Conservation (phyloP, 495 filamentous ascomycete species). For the Friedmanniomyces simplex region DNA sequence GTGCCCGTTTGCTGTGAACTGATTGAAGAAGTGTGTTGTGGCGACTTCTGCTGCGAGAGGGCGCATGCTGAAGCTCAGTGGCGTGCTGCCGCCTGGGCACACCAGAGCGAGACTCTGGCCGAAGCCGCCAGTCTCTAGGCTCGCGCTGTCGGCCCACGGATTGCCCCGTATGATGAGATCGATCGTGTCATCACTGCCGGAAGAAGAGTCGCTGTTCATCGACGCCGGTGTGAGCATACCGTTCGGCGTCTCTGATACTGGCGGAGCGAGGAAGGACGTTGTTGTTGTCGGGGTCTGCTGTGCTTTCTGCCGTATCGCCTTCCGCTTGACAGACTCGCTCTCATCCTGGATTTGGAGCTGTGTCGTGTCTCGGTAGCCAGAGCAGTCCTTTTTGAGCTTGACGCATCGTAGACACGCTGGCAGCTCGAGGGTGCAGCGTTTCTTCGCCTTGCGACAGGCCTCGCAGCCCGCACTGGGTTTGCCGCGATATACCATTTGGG, state of each 20-base stretch:
- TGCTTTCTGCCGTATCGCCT: conserved; percentile 9
- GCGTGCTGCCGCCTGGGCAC: neutral
- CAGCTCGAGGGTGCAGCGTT: conserved; percentile 16
- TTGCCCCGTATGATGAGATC: neutral
- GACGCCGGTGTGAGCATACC: conserved; percentile 3
- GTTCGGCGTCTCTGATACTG: neutral
- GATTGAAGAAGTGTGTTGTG: conserved; percentile 17
- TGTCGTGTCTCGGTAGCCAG: conserved; percentile 21
- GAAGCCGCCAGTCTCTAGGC: neutral
- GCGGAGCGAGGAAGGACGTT: neutral
- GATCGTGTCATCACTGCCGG: neutral
- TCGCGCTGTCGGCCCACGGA: neutral
- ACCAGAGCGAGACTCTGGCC: neutral
- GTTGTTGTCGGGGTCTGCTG: neutral
- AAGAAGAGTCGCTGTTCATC: neutral
- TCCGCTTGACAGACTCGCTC: conserved; percentile 13
- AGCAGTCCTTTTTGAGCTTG: conserved; percentile 17
- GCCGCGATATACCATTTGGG: conserved; percentile 19
- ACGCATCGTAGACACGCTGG: conserved; percentile 18
- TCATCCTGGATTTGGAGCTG: conserved; percentile 21
- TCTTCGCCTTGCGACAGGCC: conserved; percentile 20
- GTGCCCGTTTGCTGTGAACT: conserved; percentile 8
- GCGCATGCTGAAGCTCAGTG: neutral
- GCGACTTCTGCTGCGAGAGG: conserved; percentile 7
- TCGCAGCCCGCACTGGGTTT: conserved; percentile 21